Conservation (phyloP, 2,329 filamentous ascomycete species). For the Fusarium pseudonygamai region DNA sequence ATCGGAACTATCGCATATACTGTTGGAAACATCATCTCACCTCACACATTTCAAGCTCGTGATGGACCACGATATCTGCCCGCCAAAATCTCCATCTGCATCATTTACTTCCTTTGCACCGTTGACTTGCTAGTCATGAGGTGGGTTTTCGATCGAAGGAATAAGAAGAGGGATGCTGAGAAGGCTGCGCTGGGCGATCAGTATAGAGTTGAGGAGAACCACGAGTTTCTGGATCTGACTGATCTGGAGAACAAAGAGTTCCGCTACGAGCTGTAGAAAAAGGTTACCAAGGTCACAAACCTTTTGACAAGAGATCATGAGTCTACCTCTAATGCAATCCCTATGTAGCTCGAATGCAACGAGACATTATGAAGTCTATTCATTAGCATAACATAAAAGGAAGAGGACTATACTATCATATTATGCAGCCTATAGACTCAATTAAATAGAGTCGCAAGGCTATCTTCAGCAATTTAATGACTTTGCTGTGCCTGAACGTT, state of each 20-base stretch:
- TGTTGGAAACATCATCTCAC: conserved; percentile 36
- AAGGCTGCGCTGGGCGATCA: neutral
- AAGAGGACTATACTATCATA: too few species aligned
- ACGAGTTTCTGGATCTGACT: conserved; percentile 33
- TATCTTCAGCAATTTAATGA: neutral
- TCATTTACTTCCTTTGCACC: conserved; percentile 35
- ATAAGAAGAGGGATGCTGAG: conserved; percentile 19
- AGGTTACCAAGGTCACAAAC: accelerated
- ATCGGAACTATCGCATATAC: conserved; percentile 35
- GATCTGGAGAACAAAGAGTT: conserved; percentile 18
- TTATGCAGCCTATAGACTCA: accelerated
- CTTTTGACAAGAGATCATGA: accelerated
- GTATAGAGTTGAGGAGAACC: conserved; percentile 16
- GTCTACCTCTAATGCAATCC: accelerated
- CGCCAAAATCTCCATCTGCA: conserved; percentile 33
- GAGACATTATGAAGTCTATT: neutral
- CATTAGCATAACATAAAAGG: too few species aligned
- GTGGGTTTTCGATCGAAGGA: conserved; percentile 26
- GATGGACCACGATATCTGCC: conserved; percentile 31
- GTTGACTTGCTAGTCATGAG: conserved; percentile 31
- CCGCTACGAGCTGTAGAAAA: neutral
- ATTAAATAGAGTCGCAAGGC: neutral
- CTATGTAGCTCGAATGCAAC: accelerated
- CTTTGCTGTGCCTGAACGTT: neutral
- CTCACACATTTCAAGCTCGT: conserved; percentile 32